Percentiles rank a stretch among this genome's conserved stretches.
Evolutionary conservation across 495 filamentous ascomycete species (phyloP).

Genomic region (Tetracladium marchalianum): DNA sequence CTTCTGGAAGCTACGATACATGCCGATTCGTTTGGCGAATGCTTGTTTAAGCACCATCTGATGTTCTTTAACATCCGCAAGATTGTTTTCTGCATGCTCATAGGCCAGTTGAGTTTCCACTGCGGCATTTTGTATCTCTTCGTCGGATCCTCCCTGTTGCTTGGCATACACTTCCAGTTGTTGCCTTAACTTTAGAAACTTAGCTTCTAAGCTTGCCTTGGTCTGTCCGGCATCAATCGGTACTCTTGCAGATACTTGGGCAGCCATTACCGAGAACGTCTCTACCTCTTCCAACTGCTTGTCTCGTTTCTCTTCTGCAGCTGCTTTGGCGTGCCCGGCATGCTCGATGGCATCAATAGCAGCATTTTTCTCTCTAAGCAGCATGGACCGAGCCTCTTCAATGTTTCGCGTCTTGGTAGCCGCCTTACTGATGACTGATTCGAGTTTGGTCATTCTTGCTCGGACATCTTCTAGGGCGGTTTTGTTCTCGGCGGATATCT

Average conservation of each 20-base stretch:
- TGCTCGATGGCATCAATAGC: conserved; percentile 43
- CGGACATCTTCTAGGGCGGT: conserved; percentile 32
- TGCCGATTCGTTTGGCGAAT: conserved; percentile 56
- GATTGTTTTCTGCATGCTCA: conserved; percentile 32
- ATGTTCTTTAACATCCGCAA: conserved; percentile 40
- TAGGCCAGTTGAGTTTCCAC: conserved; percentile 23
- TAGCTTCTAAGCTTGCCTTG: conserved; percentile 47
- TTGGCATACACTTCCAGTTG: conserved; percentile 35
- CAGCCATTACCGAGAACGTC: conserved; percentile 49
- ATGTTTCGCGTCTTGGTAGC: conserved; percentile 44
- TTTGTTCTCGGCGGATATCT: conserved; percentile 29
- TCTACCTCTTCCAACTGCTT: conserved; percentile 35
- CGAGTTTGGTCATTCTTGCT: conserved; percentile 27
- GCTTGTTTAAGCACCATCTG: conserved; percentile 51
- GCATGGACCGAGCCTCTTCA: conserved; percentile 37
- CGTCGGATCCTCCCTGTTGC: conserved; percentile 49
- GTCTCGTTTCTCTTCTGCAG: conserved; percentile 35
- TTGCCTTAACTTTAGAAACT: conserved; percentile 46
- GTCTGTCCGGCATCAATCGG: conserved; percentile 62
- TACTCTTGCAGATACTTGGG: conserved; percentile 47
- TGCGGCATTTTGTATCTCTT: conserved; percentile 26
- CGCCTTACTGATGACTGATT: conserved; percentile 42
- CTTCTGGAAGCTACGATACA: conserved; percentile 72
- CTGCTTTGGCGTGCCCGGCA: conserved; percentile 34
- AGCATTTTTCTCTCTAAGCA: conserved; percentile 56